Percentiles rank a stretch among this genome's conserved stretches.
Conservation (phyloP, 345 rosid genomes). For the Gossypium rotundifolium region DNA sequence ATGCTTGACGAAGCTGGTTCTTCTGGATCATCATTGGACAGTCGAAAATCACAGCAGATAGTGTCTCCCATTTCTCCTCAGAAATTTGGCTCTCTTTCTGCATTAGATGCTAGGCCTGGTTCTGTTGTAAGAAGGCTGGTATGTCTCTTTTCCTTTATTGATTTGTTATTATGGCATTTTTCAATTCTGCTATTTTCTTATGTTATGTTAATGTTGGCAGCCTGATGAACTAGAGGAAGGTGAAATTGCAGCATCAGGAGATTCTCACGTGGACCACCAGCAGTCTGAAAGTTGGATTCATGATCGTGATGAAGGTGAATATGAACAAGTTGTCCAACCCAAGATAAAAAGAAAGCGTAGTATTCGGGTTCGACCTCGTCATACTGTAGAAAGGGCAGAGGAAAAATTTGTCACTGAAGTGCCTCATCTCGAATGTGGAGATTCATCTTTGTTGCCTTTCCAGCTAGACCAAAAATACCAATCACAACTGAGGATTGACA, state of each 20-base stretch:
- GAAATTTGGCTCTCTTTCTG: slow-evolving; percentile 95
- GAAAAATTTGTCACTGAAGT: slow-evolving; percentile 47
- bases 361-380: slow-evolving; percentile 84
- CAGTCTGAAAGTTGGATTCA: slow-evolving; percentile 95
- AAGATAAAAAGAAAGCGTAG: slow-evolving; percentile 96
- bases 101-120: slow-evolving; percentile 89
- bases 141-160: slow-evolving; percentile 20
- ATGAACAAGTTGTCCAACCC: slow-evolving; percentile 96
- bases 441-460: slow-evolving; percentile 40
- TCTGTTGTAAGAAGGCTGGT: slow-evolving; percentile 79
- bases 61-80: slow-evolving; percentile 86
- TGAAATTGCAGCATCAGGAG: slow-evolving; percentile 89
- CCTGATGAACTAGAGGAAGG: slow-evolving; percentile 95
- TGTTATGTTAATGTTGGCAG: slow-evolving; percentile 42
- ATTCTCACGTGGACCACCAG: slow-evolving; percentile 82
- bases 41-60: slow-evolving; percentile 51
- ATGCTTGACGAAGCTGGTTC: slow-evolving; percentile 64
- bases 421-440: slow-evolving; percentile 46
- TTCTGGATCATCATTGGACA: slow-evolving; percentile 84
- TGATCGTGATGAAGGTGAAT: slow-evolving; percentile 93
- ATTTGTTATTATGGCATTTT: slow-evolving; percentile 1
- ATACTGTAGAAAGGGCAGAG: slow-evolving; percentile 56
- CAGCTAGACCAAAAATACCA: slow-evolving; percentile 61
- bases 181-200: slow-evolving; percentile 16
- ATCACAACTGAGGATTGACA: slow-evolving; percentile 48